A percentile compares a stretch with the other conserved stretches of the same genome.
Evolutionary conservation across 768 basidiomycete genomes (phyloP).

Genomic region (Leccinum pellstonianum): DNA sequence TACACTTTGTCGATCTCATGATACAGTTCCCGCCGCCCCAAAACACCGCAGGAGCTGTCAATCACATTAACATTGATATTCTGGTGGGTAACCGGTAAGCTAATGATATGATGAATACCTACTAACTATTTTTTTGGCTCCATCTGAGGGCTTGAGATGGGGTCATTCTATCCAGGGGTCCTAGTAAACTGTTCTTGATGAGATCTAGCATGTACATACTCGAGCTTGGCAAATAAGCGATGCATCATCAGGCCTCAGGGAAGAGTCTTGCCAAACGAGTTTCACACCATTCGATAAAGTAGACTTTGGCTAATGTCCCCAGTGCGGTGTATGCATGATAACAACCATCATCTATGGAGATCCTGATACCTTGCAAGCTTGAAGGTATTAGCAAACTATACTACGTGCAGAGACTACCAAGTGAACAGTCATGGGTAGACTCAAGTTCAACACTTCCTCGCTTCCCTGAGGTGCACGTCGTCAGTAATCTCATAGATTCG

Average conservation of each 20-base stretch:
- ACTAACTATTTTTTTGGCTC: too few species aligned
- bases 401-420: background rate
- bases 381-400: background rate
- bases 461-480: background rate
- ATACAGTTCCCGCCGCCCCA: too few species aligned
- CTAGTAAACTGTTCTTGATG: background rate
- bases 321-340: background rate
- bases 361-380: background rate
- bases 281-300: background rate
- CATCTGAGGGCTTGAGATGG: background rate
- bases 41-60: too few species aligned
- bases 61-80: too few species aligned
- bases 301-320: background rate
- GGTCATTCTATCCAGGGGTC: background rate
- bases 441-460: background rate
- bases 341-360: background rate
- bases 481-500: background rate
- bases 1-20: too few species aligned
- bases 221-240: background rate
- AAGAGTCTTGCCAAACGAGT: background rate
- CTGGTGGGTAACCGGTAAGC: too few species aligned
- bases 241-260: background rate
- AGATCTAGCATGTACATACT: background rate
- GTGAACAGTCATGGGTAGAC: background rate
- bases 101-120: too few species aligned